Evolutionary conservation across 805 yeast genomes (phyloP).

Genomic region (Kluyveromyces siamensis): DNA sequence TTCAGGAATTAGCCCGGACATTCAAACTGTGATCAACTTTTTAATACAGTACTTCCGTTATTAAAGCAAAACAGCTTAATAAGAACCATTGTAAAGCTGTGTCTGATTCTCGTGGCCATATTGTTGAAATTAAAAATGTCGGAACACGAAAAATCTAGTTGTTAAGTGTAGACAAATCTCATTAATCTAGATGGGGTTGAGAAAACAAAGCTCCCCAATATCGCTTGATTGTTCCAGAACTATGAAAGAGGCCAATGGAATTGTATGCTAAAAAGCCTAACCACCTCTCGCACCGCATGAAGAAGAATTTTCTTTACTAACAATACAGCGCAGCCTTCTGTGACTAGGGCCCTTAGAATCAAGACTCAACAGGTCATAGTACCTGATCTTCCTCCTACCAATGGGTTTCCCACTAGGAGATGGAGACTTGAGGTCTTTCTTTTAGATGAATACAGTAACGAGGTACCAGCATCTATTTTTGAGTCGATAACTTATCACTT

Average conservation of each 20-base stretch:
- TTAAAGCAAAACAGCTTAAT: no score
- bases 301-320: not conserved
- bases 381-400: constrained; percentile 68
- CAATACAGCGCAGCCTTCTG: constrained; percentile 20
- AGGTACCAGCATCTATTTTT: constrained; percentile 70
- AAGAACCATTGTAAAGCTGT: no score
- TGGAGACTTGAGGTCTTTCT: constrained; percentile 75
- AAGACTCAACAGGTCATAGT: constrained; percentile 77
- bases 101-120: no score
- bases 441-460: constrained; percentile 69
- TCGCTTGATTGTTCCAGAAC: not conserved
- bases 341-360: constrained; percentile 73
- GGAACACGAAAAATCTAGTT: not conserved
- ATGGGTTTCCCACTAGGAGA: constrained; percentile 80
- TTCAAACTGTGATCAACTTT: not conserved
- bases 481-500: constrained; percentile 81
- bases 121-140: not conserved
- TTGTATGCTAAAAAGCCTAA: not conserved
- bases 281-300: not conserved
- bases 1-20: not conserved
- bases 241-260: not conserved
- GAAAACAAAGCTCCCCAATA: no score
- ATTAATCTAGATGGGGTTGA: no score
- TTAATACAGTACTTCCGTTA: not conserved
- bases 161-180: no score